Percentiles rank a stretch among this genome's conserved stretches.
Evolutionary conservation across 352 stramenopile genomes (phyloP).

Genomic region (Pythium graminicola): DNA sequence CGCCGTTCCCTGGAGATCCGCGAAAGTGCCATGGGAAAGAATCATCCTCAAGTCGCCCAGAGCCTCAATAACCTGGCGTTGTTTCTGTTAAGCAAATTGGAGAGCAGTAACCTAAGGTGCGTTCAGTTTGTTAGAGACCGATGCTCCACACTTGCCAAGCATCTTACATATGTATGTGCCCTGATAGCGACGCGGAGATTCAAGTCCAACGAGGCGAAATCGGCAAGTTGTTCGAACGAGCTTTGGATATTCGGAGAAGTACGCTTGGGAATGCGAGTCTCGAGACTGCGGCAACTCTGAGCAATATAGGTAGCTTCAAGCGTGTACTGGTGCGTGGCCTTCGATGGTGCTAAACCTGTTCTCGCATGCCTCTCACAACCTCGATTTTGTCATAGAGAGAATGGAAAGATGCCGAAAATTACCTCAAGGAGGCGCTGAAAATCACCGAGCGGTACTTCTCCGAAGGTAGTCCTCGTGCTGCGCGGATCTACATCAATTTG

Average conservation of each 20-base stretch:
- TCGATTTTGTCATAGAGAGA: conserved; percentile 32
- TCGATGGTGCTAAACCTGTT: neutral
- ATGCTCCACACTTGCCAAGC: neutral
- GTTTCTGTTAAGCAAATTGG: conserved; percentile 60
- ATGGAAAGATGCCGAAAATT: conserved; percentile 52
- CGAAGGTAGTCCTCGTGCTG: conserved; percentile 61
- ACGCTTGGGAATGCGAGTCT: conserved; percentile 47
- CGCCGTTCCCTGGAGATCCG: conserved; percentile 70
- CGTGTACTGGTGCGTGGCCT: conserved; percentile 39
- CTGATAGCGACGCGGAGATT: conserved; percentile 23
- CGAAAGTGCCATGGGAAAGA: conserved; percentile 51
- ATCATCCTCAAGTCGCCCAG: conserved; percentile 72
- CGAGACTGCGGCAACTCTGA: conserved; percentile 71
- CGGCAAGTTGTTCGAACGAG: conserved; percentile 53
- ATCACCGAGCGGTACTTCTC: conserved; percentile 77
- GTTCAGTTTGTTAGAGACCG: neutral
- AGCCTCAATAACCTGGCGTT: conserved; percentile 78
- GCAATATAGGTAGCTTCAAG: conserved; percentile 84
- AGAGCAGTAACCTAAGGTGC: conserved; percentile 51
- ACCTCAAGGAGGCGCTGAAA: conserved; percentile 70
- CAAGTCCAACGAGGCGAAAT: conserved; percentile 43
- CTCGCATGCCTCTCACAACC: neutral
- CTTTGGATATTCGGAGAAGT: conserved; percentile 57
- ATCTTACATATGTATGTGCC: neutral
- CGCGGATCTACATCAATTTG: conserved; percentile 73